Evolutionary conservation across 306 rosid genomes (phyloP), one percentile per base, ranked within the genome.

Genomic region (Begonia masoniana): DNA sequence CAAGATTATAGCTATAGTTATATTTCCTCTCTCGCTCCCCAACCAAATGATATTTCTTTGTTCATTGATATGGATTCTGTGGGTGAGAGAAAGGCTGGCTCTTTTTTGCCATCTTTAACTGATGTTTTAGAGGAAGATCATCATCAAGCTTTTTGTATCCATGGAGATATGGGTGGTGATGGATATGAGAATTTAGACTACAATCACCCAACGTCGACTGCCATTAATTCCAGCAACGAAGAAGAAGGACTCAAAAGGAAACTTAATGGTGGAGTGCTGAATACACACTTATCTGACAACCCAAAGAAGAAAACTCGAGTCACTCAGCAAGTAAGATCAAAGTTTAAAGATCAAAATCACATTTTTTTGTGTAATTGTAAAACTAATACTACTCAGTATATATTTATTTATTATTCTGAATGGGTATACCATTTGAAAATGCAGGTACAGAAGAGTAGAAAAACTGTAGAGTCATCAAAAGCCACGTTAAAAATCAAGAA

Each of bases 401-500:
- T 31, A 6, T 6, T 43, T 10, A 17, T 17, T 24, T n/a, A 16
- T 16, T 10, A 8, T 31, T 12, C 51, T 9, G 12, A 41, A 15
- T 64, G 14, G 17, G 26, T 48, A 48, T 10, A 10, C 14, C 2
- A 14, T 7, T 3, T 21, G 24, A 58, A 58, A 36, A 43, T 64
- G 8, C 73, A 82, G 95, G 73, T 13, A 31, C 74, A 63, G 64
- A 77, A 73, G 43, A 69, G 68, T 65, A 74, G 67, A 84, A 82
- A 71, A 51, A 74, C 58, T 71, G 63, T 43, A 15, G 46, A 45
- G 67, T 47, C 72, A 47, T 78, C 68, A 71, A 79, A 74, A 64
- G 64, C 13, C 64, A 63, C 39, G 39, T 7, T 31, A 0, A 31
- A 31, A 31, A 31, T 31, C 8, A 31, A 45, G 49, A 45, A 45